Evolutionary conservation across 495 filamentous ascomycete genomes (phyloP), one percentile per base, ranked within the genome.

Genomic region (Aspergillus sclerotiicarbonarius): DNA sequence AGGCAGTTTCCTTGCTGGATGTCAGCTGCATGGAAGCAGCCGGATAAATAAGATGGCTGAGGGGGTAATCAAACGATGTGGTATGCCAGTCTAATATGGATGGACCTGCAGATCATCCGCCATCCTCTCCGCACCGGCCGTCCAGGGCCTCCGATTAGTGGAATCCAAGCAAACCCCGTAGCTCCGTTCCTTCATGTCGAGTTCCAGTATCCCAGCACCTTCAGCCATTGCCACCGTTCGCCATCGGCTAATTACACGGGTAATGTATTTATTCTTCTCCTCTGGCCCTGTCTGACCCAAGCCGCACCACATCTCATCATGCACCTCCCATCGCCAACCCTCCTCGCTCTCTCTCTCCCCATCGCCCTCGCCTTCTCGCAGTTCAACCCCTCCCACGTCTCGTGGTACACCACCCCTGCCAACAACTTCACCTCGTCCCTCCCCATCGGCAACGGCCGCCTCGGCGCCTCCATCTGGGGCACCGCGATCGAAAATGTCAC

Each of bases 381-480:
- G 13, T n/a, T n/a, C 46, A 0, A 25, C 21, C 10, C 46, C 20
- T 29, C 46, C 6, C 30, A 20, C 8, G 10, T n/a, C 6, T 12
- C 46, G 1, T 49, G 46, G 46, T 30, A 49, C 46, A 30, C 21
- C 46, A 1, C 20, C 2, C 46, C 46, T 0, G 46, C 46, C 46
- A 49, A 21, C 20, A 49, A 49, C 21, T 49, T 49, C 46, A 49
- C 46, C 46, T 25, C 46, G 18, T 30, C 46, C 20, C 46, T 49
- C 20, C 68, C 69, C 9, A 71, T 82, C 50, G 76, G 79, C 20
- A 81, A 81, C 62, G 77, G 78, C 51, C 60, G 78, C 30, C 62
- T 81, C 16, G 79, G 73, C 0, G 76, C 67, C 25, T 61, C 72
- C 33, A 60, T 82, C 18, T 75, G 66, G 54, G 78, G 77, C 8